A percentile compares a stretch with the other conserved stretches of the same genome.
These are phyloP conservation scores for Colletotrichum neosansevieriae DNA, from an alignment of 2,329 filamentous ascomycete genomes.

Conservation along the genomic window DNA sequence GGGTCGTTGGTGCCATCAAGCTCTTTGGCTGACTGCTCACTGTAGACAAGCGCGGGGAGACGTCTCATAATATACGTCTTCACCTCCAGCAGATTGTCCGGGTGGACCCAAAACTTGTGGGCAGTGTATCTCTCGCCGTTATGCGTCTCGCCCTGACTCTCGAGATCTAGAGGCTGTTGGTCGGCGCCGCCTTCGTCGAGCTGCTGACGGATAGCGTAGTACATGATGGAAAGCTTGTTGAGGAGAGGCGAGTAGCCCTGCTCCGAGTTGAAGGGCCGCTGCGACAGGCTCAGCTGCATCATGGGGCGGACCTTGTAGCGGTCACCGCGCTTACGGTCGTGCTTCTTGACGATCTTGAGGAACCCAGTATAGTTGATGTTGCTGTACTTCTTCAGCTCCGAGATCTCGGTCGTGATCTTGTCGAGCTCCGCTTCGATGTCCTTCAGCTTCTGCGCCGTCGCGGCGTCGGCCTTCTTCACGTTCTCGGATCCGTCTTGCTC, in stretches of 20 bases:
- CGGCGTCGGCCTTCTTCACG: conserved; percentile 62
- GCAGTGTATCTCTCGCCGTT: conserved; percentile 83
- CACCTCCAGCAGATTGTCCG: conserved; percentile 94
- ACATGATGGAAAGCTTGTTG: conserved; percentile 93
- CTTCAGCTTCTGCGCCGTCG: conserved; percentile 66
- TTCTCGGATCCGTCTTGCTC: conserved; percentile 57
- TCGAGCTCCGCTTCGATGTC: conserved; percentile 86
- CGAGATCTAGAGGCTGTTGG: conserved; percentile 57
- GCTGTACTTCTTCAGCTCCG: conserved; percentile 94
- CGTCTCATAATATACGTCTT: conserved; percentile 95
- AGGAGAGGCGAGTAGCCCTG: conserved; percentile 88
- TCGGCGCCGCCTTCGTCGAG: conserved; percentile 69
- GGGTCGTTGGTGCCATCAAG: conserved; percentile 86
- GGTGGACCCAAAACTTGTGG: conserved; percentile 97
- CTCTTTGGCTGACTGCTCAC: conserved; percentile 85
- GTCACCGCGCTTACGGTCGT: conserved; percentile 90
- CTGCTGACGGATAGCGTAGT: conserved; percentile 90
- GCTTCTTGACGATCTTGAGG: conserved; percentile 98
- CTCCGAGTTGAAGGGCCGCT: conserved; percentile 94
- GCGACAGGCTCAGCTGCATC: conserved; percentile 89
- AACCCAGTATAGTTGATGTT: conserved; percentile 98
- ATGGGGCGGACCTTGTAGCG: conserved; percentile 91
- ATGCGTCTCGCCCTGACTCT: conserved; percentile 67
- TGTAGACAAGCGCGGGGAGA: conserved; percentile 92
- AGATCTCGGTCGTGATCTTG: conserved; percentile 88